These are phyloP conservation scores for Candida nitratophila DNA, from an alignment of 805 yeast genomes.

Conservation along the genomic window DNA sequence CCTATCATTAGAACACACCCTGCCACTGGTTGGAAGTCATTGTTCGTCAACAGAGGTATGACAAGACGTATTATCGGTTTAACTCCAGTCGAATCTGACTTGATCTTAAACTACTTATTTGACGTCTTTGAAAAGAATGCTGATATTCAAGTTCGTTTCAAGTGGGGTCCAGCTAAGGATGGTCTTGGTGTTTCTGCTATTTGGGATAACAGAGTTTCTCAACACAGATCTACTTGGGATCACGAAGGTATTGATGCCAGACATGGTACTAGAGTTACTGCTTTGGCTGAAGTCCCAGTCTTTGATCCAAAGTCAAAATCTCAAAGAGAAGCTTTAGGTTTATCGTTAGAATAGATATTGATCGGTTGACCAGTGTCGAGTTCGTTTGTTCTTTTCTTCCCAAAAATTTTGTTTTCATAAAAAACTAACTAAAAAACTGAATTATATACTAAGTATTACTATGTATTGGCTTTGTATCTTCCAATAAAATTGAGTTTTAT, in stretches of 20 bases:
- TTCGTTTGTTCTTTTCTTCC: neutral
- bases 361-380: neutral
- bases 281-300: conserved; percentile 48
- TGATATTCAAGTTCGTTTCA: conserved; percentile 49
- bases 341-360: conserved; percentile 10
- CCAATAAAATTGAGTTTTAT: no score
- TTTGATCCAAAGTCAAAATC: conserved; percentile 43
- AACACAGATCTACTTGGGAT: conserved; percentile 39
- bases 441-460: no score
- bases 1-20: conserved; percentile 61
- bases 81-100: conserved; percentile 41
- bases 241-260: conserved; percentile 33
- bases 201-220: conserved; percentile 43
- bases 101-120: conserved; percentile 39
- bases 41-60: conserved; percentile 46
- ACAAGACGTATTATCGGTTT: conserved; percentile 47
- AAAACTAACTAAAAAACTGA: no score
- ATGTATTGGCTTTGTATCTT: no score
- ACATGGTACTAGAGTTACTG: conserved; percentile 48
- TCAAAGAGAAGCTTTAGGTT: conserved; percentile 46
- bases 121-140: conserved; percentile 41
- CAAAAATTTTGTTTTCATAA: no score
- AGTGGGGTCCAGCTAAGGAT: conserved; percentile 33
- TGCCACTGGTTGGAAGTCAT: conserved; percentile 54
- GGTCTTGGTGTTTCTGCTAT: conserved; percentile 40